Conservation (phyloP, 441 rosid species). For the Pelargonium citronellum region DNA sequence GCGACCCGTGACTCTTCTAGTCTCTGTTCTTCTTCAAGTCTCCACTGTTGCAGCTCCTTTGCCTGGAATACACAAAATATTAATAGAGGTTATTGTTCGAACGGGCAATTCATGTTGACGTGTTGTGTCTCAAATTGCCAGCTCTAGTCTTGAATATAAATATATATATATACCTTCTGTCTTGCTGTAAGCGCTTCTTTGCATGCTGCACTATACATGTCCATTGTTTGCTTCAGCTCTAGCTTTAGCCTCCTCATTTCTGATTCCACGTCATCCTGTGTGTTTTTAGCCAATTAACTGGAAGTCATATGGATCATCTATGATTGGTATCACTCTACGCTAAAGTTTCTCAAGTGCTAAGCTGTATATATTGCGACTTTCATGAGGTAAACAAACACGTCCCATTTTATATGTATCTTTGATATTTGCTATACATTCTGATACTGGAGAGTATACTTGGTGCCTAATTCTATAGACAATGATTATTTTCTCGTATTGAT, state of each 20-base stretch:
- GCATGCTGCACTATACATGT: constrained; percentile 27
- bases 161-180: background rate
- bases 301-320: too few relatives aligned
- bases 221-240: constrained; percentile 29
- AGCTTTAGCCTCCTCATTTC: constrained; percentile 11
- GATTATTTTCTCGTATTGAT: background rate
- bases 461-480: too few relatives aligned
- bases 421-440: too few relatives aligned
- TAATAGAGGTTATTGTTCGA: too few relatives aligned
- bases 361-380: too few relatives aligned
- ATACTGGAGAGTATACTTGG: too few relatives aligned
- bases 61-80: constrained; percentile 27
- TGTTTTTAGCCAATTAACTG: background rate
- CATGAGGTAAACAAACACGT: too few relatives aligned
- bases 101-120: constrained; percentile 7
- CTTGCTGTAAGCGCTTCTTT: constrained; percentile 18
- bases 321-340: too few relatives aligned
- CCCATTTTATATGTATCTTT: too few relatives aligned
- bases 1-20: constrained; percentile 29
- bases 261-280: background rate
- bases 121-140: too few relatives aligned
- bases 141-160: too few relatives aligned
- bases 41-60: constrained; percentile 32
- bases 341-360: too few relatives aligned
- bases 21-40: constrained; percentile 24